A percentile compares a stretch with the other conserved stretches of the same genome.
Conservation (phyloP, 371 early-diverging fungal species). For the Mucor sp. region DNA sequence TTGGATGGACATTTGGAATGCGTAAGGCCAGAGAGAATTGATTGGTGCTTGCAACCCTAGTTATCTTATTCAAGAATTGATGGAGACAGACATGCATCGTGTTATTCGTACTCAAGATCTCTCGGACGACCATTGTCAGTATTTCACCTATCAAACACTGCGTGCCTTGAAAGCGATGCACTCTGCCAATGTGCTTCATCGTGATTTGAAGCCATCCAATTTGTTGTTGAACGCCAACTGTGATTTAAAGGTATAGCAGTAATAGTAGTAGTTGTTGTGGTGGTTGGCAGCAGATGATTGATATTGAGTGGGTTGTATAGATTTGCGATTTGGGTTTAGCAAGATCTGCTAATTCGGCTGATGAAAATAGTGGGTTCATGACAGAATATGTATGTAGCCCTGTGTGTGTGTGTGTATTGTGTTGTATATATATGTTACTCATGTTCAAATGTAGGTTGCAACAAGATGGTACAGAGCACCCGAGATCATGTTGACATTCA, state of each 20-base stretch:
- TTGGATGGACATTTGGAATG: too few species aligned
- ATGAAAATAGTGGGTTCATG: conserved; percentile 92
- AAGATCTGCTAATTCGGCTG: conserved; percentile 85
- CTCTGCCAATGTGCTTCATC: conserved; percentile 96
- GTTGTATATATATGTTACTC: neutral
- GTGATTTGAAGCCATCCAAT: conserved; percentile 98
- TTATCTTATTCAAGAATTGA: conserved; percentile 80
- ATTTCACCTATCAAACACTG: conserved; percentile 97
- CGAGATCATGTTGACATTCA: conserved; percentile 96
- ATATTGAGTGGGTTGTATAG: conserved; percentile 24
- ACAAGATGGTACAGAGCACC: conserved; percentile 99
- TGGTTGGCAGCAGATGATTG: too few species aligned
- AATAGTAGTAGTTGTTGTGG: too few species aligned
- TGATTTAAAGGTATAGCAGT: conserved; percentile 92
- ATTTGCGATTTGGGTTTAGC: conserved; percentile 96
- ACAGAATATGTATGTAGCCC: conserved; percentile 78
- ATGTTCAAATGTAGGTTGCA: conserved; percentile 52
- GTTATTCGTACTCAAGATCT: conserved; percentile 98
- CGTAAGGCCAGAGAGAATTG: neutral
- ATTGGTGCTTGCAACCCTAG: conserved; percentile 24
- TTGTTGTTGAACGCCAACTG: conserved; percentile 97
- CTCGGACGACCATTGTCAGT: conserved; percentile 97
- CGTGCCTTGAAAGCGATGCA: conserved; percentile 98
- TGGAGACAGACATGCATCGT: conserved; percentile 99
- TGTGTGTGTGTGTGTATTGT: neutral